Conservation (phyloP, 139 green algal species). For the Chlorella sp. region DNA sequence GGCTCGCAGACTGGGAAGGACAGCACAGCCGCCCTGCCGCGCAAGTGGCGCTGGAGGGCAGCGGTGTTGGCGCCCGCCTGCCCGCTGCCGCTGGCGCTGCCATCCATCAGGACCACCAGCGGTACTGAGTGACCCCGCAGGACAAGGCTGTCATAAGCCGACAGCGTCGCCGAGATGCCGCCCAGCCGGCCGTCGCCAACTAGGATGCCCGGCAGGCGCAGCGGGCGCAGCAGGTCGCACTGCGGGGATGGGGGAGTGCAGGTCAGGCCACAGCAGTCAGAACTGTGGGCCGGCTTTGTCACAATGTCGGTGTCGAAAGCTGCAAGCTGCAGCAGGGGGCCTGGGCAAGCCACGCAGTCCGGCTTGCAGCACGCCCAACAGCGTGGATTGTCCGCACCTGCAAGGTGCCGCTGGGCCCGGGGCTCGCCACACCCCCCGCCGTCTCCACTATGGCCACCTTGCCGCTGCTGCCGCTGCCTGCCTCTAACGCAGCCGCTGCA, state of each 20-base stretch:
- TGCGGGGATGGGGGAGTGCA: slow-evolving; percentile 43
- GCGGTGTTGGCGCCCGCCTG: slow-evolving; percentile 38
- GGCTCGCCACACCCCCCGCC: slow-evolving; percentile 88
- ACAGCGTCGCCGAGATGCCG: slow-evolving; percentile 91
- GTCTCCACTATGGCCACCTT: slow-evolving; percentile 88
- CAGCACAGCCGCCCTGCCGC: neutral
- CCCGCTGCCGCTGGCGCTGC: neutral
- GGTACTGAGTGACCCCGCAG: slow-evolving; percentile 79
- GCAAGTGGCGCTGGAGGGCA: slow-evolving; percentile 32
- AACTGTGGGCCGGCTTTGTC: too few relatives aligned
- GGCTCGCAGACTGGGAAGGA: slow-evolving; percentile 22
- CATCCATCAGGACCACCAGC: slow-evolving; percentile 70
- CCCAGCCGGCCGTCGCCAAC: slow-evolving; percentile 91
- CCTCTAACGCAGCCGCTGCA: neutral
- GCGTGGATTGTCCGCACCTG: too few relatives aligned
- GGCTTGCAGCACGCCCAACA: too few relatives aligned
- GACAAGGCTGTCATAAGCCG: slow-evolving; percentile 77
- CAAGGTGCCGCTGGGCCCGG: slow-evolving; percentile 80
- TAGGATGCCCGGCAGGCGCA: slow-evolving; percentile 87
- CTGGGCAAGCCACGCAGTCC: too few relatives aligned
- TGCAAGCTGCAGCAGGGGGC: too few relatives aligned
- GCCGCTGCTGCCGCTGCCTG: neutral
- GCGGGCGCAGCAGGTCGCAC: slow-evolving; percentile 78
- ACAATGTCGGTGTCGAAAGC: too few relatives aligned
- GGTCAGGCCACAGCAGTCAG: neutral